A percentile compares a stretch with the other conserved stretches of the same genome.
These are phyloP conservation scores for Firmiana major DNA, from an alignment of 345 rosid genomes.

Conservation along the genomic window DNA sequence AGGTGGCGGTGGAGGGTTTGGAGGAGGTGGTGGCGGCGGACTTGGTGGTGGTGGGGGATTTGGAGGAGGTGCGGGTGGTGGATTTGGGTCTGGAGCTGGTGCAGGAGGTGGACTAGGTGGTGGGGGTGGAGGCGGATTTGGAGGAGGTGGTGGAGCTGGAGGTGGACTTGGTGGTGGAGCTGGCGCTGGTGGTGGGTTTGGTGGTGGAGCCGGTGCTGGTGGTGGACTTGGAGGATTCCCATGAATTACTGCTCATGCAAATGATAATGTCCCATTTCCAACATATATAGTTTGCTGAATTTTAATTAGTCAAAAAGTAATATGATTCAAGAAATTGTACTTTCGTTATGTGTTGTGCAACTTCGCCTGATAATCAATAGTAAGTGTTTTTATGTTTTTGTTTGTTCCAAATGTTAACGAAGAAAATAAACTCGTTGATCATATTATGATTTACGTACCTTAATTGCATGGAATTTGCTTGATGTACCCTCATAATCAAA, in stretches of 20 bases:
- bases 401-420: too few relatives aligned
- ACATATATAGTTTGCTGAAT: too few relatives aligned
- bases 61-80: conserved; percentile 30
- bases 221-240: conserved; percentile 21
- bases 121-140: conserved; percentile 26
- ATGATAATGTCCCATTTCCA: too few relatives aligned
- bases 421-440: too few relatives aligned
- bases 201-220: conserved; percentile 23
- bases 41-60: conserved; percentile 23
- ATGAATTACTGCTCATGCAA: too few relatives aligned
- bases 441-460: too few relatives aligned
- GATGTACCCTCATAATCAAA: too few relatives aligned
- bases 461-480: too few relatives aligned
- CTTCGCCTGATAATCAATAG: too few relatives aligned
- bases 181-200: conserved; percentile 24
- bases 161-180: conserved; percentile 30
- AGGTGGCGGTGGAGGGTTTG: conserved; percentile 31
- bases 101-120: conserved; percentile 21
- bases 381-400: too few relatives aligned
- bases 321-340: too few relatives aligned
- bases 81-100: conserved; percentile 16
- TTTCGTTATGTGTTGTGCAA: neutral
- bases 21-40: conserved; percentile 28
- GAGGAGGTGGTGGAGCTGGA: conserved; percentile 28
- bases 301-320: too few relatives aligned